Base-by-base conservation (phyloP, 352 stramenopile genomes). In the Hyaloperonospora brassicae region DNA sequence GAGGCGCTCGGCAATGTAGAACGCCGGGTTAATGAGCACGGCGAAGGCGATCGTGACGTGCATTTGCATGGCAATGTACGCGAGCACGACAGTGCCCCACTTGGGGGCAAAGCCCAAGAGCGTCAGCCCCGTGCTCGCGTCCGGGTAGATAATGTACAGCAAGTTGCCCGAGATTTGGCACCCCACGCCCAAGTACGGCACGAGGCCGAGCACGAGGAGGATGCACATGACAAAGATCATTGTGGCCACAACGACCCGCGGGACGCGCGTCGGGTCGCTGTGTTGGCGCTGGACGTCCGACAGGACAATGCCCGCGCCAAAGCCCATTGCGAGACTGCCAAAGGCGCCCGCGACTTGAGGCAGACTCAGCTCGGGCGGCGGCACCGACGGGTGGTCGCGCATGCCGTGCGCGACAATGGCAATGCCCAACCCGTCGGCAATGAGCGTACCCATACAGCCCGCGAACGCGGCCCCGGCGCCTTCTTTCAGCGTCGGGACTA, bases 401-500 rank as follows among this genome's bases (percentile, higher is more conserved):
- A 68, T 68, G 34, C 60, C 60, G 41, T 68, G 50, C 1, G 52
- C 50, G 12, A 68, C 57, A 30, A 68, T 62, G 17, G 50, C 60
- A 30, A 68, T 56, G 14, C 60, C 60, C 13, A 68, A 21, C 21
- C 47, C 7, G 14, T 68, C 60, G 8, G 60, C 60, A 22, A 68
- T 55, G 10, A 68, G 70, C 9, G 73, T 86, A 25, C 76, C 74
- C 36, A 86, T 52, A 55, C 68, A 81, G 35, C 73, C 76, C 17
- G 76, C 73, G 31, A 84, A 78, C 41, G 76, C 76, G 0, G 71
- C 72, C 2, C 68, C 66, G 13, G 73, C 76, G 11, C 73, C 66
- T 68, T 86, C 76, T 56, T 86, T 84, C 13, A 86, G 64, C 2
- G 76, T 86, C 6, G 76, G 76, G 34, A 75, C 76, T 17, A 86